Evolutionary conservation across 257 asterid genomes (phyloP), one percentile per base, ranked within the genome.

Genomic region (Plantago major): DNA sequence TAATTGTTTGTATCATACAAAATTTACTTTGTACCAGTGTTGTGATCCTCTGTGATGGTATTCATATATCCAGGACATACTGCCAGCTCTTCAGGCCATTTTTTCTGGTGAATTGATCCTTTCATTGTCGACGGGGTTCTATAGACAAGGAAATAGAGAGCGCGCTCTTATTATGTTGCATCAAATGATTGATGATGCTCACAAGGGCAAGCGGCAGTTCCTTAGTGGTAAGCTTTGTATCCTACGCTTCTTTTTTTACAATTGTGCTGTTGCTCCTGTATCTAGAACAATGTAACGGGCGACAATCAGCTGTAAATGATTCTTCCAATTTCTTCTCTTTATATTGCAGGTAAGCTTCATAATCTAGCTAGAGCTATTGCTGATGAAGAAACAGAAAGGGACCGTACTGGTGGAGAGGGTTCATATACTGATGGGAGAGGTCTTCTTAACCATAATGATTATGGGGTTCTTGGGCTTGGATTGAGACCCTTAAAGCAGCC

Each of bases 101-200:
- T 83, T 92, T 63, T 81, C 95, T 3, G 99, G 97, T 72, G 89
- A 89, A 67, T 69, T 70, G 78, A 77, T 74, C 69, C 79, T 78
- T 55, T 73, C 81, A 22, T 74, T 71, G 56, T 78, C 95, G 42
- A 84, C 68, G 70, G 97, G 84, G 76, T 83, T 74, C 54, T 82
- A 80, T 62, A 73, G 84, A 63, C 93, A 89, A 71, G 95, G 93
- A 58, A 88, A 92, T 76, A 78, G 89, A 73, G 99, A 89, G 64
- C 96, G 99, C 18, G 96, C 99, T 66, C 93, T 92, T 72, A 87
- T 79, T 73, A 79, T 92, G 95, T 80, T 92, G 63, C 95, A 89
- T 73, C 99, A 92, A 78, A 92, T 92, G 99, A 92, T 92, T 78
- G 99, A 86, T 74, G 99, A 92, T 86, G 99, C 99, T 77, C 95